These are phyloP conservation scores for Podila horticola DNA, from an alignment of 192 early-diverging fungal genomes.

Conservation along the genomic window DNA sequence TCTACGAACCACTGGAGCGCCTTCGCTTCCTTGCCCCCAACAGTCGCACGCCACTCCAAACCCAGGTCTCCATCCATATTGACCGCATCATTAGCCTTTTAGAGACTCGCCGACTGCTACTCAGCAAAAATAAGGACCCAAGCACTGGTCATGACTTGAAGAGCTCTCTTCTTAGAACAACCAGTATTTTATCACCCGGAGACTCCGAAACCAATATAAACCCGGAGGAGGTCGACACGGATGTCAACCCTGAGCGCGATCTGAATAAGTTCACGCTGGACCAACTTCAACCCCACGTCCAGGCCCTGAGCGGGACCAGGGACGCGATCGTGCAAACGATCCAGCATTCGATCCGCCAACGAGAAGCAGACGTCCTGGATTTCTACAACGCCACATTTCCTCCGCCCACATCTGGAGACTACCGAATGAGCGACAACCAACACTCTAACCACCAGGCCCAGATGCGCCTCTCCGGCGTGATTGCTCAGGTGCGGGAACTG, in stretches of 20 bases:
- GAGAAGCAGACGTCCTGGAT: not conserved
- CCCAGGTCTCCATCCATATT: slow-evolving; percentile 17
- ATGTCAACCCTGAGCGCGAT: not conserved
- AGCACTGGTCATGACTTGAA: not conserved
- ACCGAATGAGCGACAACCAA: not conserved
- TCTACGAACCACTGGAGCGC: slow-evolving; percentile 34
- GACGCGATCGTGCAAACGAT: slow-evolving; percentile 15
- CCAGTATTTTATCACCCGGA: not conserved
- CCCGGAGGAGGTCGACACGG: not conserved
- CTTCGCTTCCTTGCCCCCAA: slow-evolving; percentile 36
- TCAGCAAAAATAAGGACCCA: not conserved
- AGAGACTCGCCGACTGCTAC: slow-evolving; percentile 9
- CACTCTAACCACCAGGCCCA: not conserved
- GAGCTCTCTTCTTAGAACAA: not conserved
- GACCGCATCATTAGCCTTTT: slow-evolving; percentile 36
- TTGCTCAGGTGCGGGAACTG: not conserved
- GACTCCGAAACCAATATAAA: not conserved
- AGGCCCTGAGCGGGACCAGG: slow-evolving; percentile 12
- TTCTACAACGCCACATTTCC: not conserved
- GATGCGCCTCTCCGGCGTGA: not conserved
- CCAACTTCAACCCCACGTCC: slow-evolving; percentile 25
- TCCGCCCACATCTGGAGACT: not conserved
- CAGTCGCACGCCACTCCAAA: slow-evolving; percentile 20
- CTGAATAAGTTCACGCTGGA: slow-evolving; percentile 18
- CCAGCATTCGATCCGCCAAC: slow-evolving; percentile 17